Base-by-base conservation (phyloP, 345 rosid genomes). In the Linum trigynum region DNA sequence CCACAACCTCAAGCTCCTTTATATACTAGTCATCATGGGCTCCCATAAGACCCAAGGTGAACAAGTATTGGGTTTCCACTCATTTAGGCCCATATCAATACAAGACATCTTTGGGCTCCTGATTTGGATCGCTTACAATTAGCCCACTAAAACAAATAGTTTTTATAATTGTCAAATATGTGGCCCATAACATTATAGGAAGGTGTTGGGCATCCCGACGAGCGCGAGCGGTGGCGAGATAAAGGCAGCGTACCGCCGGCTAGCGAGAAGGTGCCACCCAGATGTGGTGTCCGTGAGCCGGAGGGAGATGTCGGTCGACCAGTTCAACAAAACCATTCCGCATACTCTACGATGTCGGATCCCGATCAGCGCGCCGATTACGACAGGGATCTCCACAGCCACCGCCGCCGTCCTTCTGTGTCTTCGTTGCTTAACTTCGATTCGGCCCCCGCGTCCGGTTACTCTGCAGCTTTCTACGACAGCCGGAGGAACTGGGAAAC, bases 341-440 rank as follows among this genome's bases (percentile, higher is more conserved):
- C 94, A 0, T 87, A 83, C 64, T 78, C 80, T 8, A 84, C 86
- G 0, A 64, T 84, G 10, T 84, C 86, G 0, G 87, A 86, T 38
- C 89, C 86, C 0, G 59, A 67, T 48, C 84, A 79, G 67, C 77
- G 88, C 4, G 85, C 86, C 0, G 71, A 48, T 55, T 87, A 85
- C 17, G 90, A 87, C 48, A 68, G 70, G 23, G 77, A 75, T 61
- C 78, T 80, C 41, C 63, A 43, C 56, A 1, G 43, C 3, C 1
- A 63, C 23, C 57, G 43, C 4, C 50, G 35, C n/a, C 62, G 70
- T 62, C 65, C 71, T 1, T 48, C 14, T 55, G 57, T 48, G 39
- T 72, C 67, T 12, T 67, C 62, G 32, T 59, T 66, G 38, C 17
- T 70, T 48, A 48, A 11, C 0, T 69, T 73, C 1, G 58, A 73